Evolutionary conservation across 176 grass and related monocot genomes (phyloP), one percentile per base, ranked within the genome.

Genomic region (Raddia guianensis): DNA sequence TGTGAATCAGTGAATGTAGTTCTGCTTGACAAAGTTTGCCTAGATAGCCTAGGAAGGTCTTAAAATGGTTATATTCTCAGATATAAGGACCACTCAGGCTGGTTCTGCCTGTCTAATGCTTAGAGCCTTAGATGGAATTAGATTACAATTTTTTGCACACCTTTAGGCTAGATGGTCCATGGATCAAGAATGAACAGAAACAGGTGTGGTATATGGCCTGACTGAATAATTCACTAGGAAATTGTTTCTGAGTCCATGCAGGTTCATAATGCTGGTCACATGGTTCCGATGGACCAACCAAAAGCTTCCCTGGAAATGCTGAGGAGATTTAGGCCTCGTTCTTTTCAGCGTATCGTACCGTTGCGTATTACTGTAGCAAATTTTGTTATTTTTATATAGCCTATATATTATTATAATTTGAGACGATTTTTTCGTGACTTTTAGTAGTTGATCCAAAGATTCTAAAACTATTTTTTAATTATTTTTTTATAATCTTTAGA

Each of bases 231-330:
- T 49, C 0, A 70, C 32, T 19, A 14, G 19, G 44, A 37, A 49
- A 59, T 27, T 16, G 49, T 75, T 69, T 73, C n/a, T 52, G 43
- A 59, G 54, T 58, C 43, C 75, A 82, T 62, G 65, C 82, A 98
- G 92, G 84, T 98, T 60, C 88, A 93, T 64, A 90, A 98, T 89
- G 92, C 96, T 5, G 96, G 90, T 21, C 92, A 98, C 82, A 93
- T 98, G 96, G 96, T 98, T 51, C 96, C 92, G 18, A 98, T 98
- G 96, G 96, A 98, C 82, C 96, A 98, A 12, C 96, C 92, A 0
- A 95, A 93, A 68, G 86, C 92, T 65, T 53, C 96, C 71, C 78
- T 95, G 45, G 88, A 98, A 79, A 98, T 98, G 90, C 75, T 95
- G 43, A 98, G 68, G 72, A 90, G 82, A 70, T 98, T 93, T n/a